phyloP scores from a whole-genome alignment of 2,329 filamentous ascomycete genomes.

The Akanthomyces dipterigenus region DNA sequence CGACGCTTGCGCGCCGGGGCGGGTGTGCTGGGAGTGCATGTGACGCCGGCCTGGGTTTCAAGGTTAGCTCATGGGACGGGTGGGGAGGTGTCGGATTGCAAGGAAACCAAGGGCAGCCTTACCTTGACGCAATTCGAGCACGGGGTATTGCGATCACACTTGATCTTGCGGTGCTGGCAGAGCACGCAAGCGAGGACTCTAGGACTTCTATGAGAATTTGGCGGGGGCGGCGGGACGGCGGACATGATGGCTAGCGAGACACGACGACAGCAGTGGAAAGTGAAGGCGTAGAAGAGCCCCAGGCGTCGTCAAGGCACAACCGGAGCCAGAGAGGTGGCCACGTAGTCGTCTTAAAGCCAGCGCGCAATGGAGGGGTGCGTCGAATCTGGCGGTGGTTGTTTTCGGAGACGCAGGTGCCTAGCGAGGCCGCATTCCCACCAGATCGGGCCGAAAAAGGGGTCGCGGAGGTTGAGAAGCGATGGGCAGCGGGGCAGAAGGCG shows the following conservation, averaged over 20 bases:
- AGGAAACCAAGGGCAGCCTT: conserved; percentile 2
- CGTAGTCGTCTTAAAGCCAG: not conserved
- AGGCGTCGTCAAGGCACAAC: not conserved
- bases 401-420: not conserved
- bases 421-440: conserved; percentile 5
- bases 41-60: conserved; percentile 45
- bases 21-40: conserved; percentile 53
- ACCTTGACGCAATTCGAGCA: conserved; percentile 57
- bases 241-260: conserved; percentile 1
- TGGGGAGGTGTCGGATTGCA: not conserved
- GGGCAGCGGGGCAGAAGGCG: not conserved
- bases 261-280: not conserved
- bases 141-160: conserved; percentile 52
- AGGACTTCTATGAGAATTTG: conserved; percentile 29
- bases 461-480: conserved; percentile 7
- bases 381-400: not conserved
- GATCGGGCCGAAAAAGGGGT: not conserved
- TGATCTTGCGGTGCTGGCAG: conserved; percentile 57
- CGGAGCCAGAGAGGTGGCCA: not conserved
- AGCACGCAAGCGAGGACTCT: conserved; percentile 49
- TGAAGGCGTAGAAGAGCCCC: not conserved
- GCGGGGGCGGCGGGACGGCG: conserved; percentile 1
- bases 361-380: conserved; percentile 4
- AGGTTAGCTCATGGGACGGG: conserved; percentile 6
- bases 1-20: conserved; percentile 53